Evolutionary conservation across 2,329 filamentous ascomycete genomes (phyloP), one percentile per base, ranked within the genome.

Genomic region (Capronia americana): DNA sequence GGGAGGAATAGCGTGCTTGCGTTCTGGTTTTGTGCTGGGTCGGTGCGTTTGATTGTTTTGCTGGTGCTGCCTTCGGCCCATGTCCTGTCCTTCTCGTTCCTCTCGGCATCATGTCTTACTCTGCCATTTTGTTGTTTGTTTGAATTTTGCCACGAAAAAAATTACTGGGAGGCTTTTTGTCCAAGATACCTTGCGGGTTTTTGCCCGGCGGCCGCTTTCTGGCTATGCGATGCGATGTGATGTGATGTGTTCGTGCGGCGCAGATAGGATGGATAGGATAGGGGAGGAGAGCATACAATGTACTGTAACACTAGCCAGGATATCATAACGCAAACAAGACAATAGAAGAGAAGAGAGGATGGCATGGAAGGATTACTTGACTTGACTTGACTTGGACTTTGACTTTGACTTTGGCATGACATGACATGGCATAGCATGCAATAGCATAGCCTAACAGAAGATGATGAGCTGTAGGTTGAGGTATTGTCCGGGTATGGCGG

Each of bases 181-280:
- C 57, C 60, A 58, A 72, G 71, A 72, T 72, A 71, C 71, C 71
- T 71, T 67, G 69, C 71, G 68, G 71, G 71, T 66, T 72, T 72
- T 66, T 65, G 64, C 64, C 71, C 69, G 67, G 71, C 59, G 38
- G 48, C 53, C 53, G 28, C 17, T 17, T 55, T 20, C 11, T 55
- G 38, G 38, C 38, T 44, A 44, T 44, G 14, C 17, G 17, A 44
- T 44, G 38, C 6, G 34, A 41, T 41, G 34, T 17, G 34, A 14
- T 38, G 34, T 7, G 38, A n/a, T 44, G 38, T 44, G n/a, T 41
- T n/a, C 38, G 32, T 44, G 17, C 6, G 38, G 38, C 38, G 38
- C 38, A 6, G 38, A n/a, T 44, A 44, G 38, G 6, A 8, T n/a
- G 17, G 17, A 8, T 10, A 44, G 48, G 48, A 26, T 24, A 51